phyloP scores from a whole-genome alignment of 2,329 filamentous ascomycete genomes.

The Fusarium liriodendri region DNA sequence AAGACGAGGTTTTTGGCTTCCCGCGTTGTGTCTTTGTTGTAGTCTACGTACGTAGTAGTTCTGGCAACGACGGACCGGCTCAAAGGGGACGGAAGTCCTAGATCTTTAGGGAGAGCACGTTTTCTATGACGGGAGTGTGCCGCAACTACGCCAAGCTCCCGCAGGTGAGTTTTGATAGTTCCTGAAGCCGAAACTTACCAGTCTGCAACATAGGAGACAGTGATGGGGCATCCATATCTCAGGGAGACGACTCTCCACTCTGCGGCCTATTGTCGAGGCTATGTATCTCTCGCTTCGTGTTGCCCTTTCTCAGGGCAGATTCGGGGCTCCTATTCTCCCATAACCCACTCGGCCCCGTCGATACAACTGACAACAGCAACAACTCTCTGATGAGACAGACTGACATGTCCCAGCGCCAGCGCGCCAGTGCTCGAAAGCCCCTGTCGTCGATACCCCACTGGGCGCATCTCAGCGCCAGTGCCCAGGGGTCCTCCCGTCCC shows the following conservation, averaged over 20 bases:
- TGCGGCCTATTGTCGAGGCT: neutral
- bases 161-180: slow-evolving; percentile 24
- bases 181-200: slow-evolving; percentile 23
- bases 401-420: slow-evolving; percentile 32
- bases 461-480: slow-evolving; percentile 44
- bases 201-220: slow-evolving; percentile 13
- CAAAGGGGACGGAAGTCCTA: slow-evolving; percentile 15
- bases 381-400: slow-evolving; percentile 19
- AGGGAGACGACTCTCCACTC: slow-evolving; percentile 1
- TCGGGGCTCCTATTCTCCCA: neutral
- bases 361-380: slow-evolving; percentile 1
- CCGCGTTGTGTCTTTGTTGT: slow-evolving; percentile 4
- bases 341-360: neutral
- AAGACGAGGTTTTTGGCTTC: slow-evolving; percentile 7
- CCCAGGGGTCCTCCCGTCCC: slow-evolving; percentile 40
- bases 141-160: slow-evolving; percentile 8
- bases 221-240: neutral
- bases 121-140: slow-evolving; percentile 22
- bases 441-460: slow-evolving; percentile 35
- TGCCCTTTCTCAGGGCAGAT: slow-evolving; percentile 3
- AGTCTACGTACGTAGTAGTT: slow-evolving; percentile 17
- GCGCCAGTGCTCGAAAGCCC: slow-evolving; percentile 24
- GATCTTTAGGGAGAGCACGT: slow-evolving; percentile 33
- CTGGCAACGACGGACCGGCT: slow-evolving; percentile 20
- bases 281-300: neutral